phyloP scores from a whole-genome alignment of 2,329 filamentous ascomycete species.

The Aureobasidium sp. region DNA sequence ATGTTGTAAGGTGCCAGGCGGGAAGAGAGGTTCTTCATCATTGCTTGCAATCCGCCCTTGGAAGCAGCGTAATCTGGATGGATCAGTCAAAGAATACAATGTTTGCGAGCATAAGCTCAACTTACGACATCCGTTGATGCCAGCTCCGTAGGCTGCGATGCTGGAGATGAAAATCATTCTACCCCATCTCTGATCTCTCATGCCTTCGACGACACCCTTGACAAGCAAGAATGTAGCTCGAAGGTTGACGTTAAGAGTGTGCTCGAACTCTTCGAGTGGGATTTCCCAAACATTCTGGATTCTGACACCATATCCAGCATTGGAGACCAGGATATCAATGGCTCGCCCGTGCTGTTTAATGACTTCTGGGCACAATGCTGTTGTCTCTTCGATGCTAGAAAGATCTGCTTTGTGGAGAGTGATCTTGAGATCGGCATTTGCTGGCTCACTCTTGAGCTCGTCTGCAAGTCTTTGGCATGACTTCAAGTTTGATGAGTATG shows the following conservation, averaged over 20 bases:
- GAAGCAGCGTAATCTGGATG: conserved; percentile 23
- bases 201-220: conserved; percentile 54
- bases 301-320: conserved; percentile 60
- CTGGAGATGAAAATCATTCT: conserved; percentile 58
- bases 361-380: conserved; percentile 49
- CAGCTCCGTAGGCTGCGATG: conserved; percentile 56
- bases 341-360: conserved; percentile 45
- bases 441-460: conserved; percentile 34
- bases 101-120: neutral
- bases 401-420: conserved; percentile 54
- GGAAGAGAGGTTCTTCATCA: conserved; percentile 59
- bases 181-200: conserved; percentile 55
- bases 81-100: neutral
- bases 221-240: conserved; percentile 56
- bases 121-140: conserved; percentile 54
- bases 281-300: conserved; percentile 52
- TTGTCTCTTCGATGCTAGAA: conserved; percentile 45
- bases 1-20: conserved; percentile 55
- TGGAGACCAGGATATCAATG: conserved; percentile 58
- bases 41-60: conserved; percentile 47
- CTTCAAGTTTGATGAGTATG: conserved; percentile 47
- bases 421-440: conserved; percentile 33
- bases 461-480: conserved; percentile 32
- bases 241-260: conserved; percentile 56
- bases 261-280: conserved; percentile 56